These are phyloP conservation scores for Colletotrichum tabaci DNA, from an alignment of 2,329 filamentous ascomycete species.

Conservation along the genomic window DNA sequence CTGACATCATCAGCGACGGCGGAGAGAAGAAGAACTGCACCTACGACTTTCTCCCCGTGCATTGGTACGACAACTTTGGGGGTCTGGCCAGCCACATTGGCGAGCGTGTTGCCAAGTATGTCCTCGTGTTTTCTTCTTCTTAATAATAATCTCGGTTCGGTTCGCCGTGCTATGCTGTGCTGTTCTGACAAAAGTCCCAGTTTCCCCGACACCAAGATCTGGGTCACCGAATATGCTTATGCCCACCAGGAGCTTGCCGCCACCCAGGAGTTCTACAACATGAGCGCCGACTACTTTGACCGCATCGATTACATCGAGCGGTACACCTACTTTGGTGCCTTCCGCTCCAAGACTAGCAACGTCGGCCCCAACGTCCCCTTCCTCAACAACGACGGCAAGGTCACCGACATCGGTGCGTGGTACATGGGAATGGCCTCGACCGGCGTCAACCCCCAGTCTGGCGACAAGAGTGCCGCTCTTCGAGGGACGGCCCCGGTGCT, in stretches of 20 bases:
- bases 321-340: constrained; percentile 84
- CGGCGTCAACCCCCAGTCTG: constrained; percentile 56
- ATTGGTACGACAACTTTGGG: constrained; percentile 80
- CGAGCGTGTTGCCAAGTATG: constrained; percentile 64
- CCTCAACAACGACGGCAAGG: constrained; percentile 75
- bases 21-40: constrained; percentile 66
- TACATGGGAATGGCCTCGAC: constrained; percentile 75
- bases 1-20: constrained; percentile 66
- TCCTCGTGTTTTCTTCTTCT: constrained; percentile 21
- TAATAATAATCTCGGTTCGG: too few species aligned
- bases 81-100: constrained; percentile 78
- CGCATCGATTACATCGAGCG: constrained; percentile 71
- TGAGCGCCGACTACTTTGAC: constrained; percentile 77
- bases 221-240: constrained; percentile 85
- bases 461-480: constrained; percentile 21
- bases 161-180: constrained; percentile 19
- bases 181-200: constrained; percentile 50
- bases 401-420: constrained; percentile 84
- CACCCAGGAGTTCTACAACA: constrained; percentile 79
- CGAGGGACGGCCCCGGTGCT: constrained; percentile 23
- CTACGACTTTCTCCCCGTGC: constrained; percentile 74
- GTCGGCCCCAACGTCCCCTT: constrained; percentile 82
- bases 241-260: constrained; percentile 68
- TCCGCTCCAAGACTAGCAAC: constrained; percentile 78
- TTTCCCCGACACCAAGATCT: constrained; percentile 75